Conservation (phyloP, 2,329 filamentous ascomycete genomes). For the Neonectria neomacrospora region DNA sequence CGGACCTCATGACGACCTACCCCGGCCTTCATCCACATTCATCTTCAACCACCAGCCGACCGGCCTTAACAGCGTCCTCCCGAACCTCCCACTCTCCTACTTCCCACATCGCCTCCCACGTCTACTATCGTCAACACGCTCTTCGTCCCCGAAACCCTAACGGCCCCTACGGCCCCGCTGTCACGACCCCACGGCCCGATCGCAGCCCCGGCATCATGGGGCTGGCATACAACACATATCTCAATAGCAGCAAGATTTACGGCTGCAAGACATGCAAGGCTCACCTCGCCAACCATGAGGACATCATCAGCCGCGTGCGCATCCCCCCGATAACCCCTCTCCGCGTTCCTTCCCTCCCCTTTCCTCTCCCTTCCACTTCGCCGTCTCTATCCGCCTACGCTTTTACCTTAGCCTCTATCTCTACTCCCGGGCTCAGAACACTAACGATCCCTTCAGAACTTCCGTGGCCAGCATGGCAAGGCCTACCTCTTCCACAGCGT, state of each 20-base stretch:
- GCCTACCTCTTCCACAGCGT: slow-evolving; percentile 95
- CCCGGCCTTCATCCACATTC: slow-evolving; percentile 6
- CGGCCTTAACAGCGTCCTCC: slow-evolving; percentile 15
- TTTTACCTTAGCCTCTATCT: slow-evolving; percentile 2
- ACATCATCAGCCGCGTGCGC: slow-evolving; percentile 91
- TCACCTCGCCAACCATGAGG: slow-evolving; percentile 93
- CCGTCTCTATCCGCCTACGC: not conserved
- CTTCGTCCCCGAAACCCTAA: not conserved
- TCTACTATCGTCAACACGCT: not conserved
- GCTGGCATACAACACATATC: slow-evolving; percentile 90
- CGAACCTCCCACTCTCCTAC: slow-evolving; percentile 21
- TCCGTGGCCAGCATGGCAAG: slow-evolving; percentile 97
- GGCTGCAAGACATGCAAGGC: slow-evolving; percentile 96
- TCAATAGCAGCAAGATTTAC: slow-evolving; percentile 87
- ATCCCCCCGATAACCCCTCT: slow-evolving; percentile 29
- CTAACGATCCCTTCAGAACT: slow-evolving; percentile 72
- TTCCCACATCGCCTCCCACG: not conserved
- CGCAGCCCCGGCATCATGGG: slow-evolving; percentile 69
- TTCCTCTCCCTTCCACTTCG: slow-evolving; percentile 1
- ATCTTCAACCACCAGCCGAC: not conserved
- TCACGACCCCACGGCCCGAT: slow-evolving; percentile 9
- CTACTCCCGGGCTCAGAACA: not conserved
- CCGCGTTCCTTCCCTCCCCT: slow-evolving; percentile 24
- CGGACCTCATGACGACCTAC: slow-evolving; percentile 41
- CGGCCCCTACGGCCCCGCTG: not conserved